Percentiles rank a stretch among this genome's conserved stretches.
Conservation (phyloP, 768 basidiomycete genomes). For the Pleurotus tuber-regium region DNA sequence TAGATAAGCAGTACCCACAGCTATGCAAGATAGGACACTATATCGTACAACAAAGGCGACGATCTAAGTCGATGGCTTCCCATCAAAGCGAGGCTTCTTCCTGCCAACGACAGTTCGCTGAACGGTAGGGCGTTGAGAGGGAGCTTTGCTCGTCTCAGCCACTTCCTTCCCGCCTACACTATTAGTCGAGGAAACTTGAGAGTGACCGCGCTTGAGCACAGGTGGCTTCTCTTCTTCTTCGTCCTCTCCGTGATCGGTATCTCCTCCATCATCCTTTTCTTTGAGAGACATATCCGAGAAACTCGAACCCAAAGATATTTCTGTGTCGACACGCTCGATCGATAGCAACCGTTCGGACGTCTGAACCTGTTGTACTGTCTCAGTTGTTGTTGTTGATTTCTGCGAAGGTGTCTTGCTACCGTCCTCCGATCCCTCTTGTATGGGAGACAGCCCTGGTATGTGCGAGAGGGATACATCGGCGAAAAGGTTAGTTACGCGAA, state of each 20-base stretch:
- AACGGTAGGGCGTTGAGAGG: background rate
- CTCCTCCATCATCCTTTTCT: background rate
- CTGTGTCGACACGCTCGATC: background rate
- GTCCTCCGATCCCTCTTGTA: no score
- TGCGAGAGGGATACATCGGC: background rate
- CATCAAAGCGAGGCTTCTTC: background rate
- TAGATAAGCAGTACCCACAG: no score
- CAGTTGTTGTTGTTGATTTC: background rate
- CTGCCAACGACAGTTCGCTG: background rate
- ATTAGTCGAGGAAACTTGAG: slow-evolving; percentile 1
- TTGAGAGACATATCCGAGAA: slow-evolving; percentile 7
- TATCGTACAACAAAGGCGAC: no score
- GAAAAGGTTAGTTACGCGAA: background rate
- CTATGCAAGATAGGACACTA: no score
- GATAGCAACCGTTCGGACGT: background rate
- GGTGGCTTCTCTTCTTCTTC: background rate
- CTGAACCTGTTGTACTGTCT: background rate
- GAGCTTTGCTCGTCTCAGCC: background rate
- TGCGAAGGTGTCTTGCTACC: no score
- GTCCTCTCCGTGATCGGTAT: background rate
- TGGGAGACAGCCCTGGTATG: background rate
- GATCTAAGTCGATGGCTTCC: no score
- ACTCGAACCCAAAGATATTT: background rate
- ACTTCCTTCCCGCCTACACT: background rate
- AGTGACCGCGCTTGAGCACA: slow-evolving; percentile 6